Evolutionary conservation across 108 stramenopile genomes (phyloP).

Genomic region (Cyclotella choctawhatcheeana): DNA sequence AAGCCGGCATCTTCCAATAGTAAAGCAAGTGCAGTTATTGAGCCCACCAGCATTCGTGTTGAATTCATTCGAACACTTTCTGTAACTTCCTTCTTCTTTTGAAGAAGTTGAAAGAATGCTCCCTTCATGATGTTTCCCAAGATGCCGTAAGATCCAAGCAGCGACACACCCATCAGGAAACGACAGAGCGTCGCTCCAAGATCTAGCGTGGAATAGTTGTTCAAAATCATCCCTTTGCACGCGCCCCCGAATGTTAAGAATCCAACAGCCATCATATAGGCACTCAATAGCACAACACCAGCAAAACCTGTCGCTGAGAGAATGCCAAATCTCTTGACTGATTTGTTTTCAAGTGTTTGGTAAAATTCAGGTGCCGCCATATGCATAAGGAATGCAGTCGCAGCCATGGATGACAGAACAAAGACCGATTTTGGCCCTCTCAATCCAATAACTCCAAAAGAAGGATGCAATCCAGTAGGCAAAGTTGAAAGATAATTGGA

Average conservation of each 20-base stretch:
- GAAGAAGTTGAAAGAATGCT: conserved; percentile 36
- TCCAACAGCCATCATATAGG: conserved; percentile 77
- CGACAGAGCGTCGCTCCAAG: conserved; percentile 80
- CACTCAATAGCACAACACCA: conserved; percentile 61
- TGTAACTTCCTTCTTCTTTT: conserved; percentile 37
- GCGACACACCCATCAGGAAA: conserved; percentile 73
- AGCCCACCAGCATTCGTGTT: conserved; percentile 48
- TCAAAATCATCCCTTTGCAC: conserved; percentile 81
- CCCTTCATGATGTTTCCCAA: conserved; percentile 61
- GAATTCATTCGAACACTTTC: conserved; percentile 38
- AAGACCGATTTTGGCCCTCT: conserved; percentile 60
- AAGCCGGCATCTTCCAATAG: conserved; percentile 89
- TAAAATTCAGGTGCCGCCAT: conserved; percentile 93
- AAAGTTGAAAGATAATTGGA: conserved; percentile 45
- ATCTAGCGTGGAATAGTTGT: conserved; percentile 90
- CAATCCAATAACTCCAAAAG: conserved; percentile 59
- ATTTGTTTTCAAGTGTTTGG: conserved; percentile 62
- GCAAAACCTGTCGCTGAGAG: conserved; percentile 70
- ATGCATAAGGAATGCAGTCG: conserved; percentile 89
- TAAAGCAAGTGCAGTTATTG: conserved; percentile 67
- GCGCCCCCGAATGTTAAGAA: conserved; percentile 92
- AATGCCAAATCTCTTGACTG: conserved; percentile 49
- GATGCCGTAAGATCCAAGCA: conserved; percentile 91
- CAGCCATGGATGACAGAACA: conserved; percentile 86
- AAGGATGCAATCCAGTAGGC: conserved; percentile 44